These are phyloP conservation scores for Atkinsonella hypoxylon DNA, from an alignment of 2,329 filamentous ascomycete species.

Conservation along the genomic window DNA sequence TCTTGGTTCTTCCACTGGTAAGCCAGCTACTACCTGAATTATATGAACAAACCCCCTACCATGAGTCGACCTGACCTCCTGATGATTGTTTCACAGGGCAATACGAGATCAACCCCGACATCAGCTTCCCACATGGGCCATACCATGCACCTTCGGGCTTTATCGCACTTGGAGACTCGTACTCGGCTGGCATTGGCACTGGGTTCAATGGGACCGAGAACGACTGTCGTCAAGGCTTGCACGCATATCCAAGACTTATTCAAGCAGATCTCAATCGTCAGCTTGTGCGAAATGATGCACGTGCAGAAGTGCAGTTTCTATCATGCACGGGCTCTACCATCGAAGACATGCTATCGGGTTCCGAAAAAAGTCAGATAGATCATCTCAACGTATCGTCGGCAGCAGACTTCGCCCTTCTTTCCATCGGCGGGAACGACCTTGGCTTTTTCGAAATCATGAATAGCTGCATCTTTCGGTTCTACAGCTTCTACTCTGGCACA, in stretches of 20 bases:
- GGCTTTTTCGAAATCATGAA: constrained; percentile 39
- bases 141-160: constrained; percentile 19
- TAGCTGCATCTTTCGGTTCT: constrained; percentile 37
- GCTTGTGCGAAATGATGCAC: not conserved
- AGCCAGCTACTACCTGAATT: not conserved
- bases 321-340: constrained; percentile 35
- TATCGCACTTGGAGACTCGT: constrained; percentile 33
- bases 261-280: constrained; percentile 22
- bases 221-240: constrained; percentile 28
- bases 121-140: constrained; percentile 6
- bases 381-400: constrained; percentile 24
- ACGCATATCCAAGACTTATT: constrained; percentile 31
- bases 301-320: constrained; percentile 27
- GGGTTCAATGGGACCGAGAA: constrained; percentile 27
- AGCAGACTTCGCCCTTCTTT: constrained; percentile 31
- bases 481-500: constrained; percentile 34
- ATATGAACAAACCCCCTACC: no score
- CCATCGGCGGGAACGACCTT: constrained; percentile 36
- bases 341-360: constrained; percentile 24
- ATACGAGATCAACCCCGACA: not conserved
- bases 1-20: not conserved
- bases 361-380: constrained; percentile 29
- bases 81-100: no score
- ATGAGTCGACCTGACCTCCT: no score
- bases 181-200: constrained; percentile 36